Conservation (phyloP, 305 asterid genomes). For the Plantago rigida region DNA sequence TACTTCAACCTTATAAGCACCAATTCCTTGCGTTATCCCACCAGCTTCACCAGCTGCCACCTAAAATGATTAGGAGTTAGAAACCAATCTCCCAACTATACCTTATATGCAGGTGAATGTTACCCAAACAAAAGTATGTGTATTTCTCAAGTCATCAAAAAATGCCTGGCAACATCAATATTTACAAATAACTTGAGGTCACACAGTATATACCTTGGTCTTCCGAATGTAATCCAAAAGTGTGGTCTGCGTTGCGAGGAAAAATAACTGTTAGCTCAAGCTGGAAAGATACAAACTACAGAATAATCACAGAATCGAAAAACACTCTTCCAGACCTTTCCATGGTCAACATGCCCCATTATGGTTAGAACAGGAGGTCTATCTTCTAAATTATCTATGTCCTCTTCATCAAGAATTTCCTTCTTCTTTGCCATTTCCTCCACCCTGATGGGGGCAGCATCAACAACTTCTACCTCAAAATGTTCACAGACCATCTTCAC, state of each 20-base stretch:
- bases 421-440: constrained; percentile 94
- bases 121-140: not conserved
- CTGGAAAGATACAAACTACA: constrained; percentile 16
- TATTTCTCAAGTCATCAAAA: constrained; percentile 16
- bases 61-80: constrained; percentile 37
- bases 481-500: constrained; percentile 93
- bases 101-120: not conserved
- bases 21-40: constrained; percentile 98
- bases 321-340: constrained; percentile 56
- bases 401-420: constrained; percentile 76
- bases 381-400: constrained; percentile 69
- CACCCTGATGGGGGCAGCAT: constrained; percentile 55
- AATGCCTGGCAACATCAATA: not conserved
- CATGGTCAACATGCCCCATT: constrained; percentile 99
- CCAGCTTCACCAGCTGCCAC: constrained; percentile 99
- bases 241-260: constrained; percentile 62
- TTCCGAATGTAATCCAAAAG: constrained; percentile 91
- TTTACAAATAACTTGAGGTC: constrained; percentile 12
- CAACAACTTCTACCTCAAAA: constrained; percentile 83
- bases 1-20: constrained; percentile 90
- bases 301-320: constrained; percentile 14
- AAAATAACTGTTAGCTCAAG: constrained; percentile 35
- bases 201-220: constrained; percentile 58
- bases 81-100: constrained; percentile 27
- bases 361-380: constrained; percentile 94